Percentiles rank a stretch among this genome's conserved stretches.
These are phyloP conservation scores for Cynanchum wilfordii DNA, from an alignment of 257 asterid species.

Conservation along the genomic window DNA sequence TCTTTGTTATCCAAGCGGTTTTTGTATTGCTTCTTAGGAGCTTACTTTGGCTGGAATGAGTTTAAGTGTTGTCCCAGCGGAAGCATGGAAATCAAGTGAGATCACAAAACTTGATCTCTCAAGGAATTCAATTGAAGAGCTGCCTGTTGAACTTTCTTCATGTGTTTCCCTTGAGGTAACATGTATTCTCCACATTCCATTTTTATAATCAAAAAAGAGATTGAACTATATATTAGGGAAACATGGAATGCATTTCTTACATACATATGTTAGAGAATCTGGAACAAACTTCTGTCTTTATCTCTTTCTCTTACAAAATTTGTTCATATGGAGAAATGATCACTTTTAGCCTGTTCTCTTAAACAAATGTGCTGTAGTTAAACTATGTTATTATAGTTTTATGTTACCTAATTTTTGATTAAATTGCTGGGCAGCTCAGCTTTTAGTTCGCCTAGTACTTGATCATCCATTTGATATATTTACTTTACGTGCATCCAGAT, in stretches of 20 bases:
- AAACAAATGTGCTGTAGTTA: background rate
- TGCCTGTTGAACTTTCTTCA: constrained; percentile 72
- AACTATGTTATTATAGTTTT: background rate
- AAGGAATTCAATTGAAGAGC: constrained; percentile 66
- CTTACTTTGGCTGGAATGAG: constrained; percentile 61
- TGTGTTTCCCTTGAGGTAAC: constrained; percentile 78
- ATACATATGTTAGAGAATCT: background rate
- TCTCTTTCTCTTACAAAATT: background rate
- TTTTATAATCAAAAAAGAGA: background rate
- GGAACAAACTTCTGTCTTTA: background rate
- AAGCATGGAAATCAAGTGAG: constrained; percentile 63
- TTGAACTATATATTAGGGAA: constrained; percentile 3
- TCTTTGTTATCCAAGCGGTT: background rate
- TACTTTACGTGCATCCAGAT: background rate
- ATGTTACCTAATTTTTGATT: background rate
- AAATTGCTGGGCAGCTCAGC: too few relatives aligned
- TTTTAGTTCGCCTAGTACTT: background rate
- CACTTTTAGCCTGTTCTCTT: background rate
- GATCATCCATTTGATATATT: background rate
- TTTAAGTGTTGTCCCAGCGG: constrained; percentile 69
- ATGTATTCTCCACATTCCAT: background rate
- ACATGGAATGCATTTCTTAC: background rate
- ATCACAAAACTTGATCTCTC: constrained; percentile 77
- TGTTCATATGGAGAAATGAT: background rate
- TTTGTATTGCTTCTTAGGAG: constrained; percentile 52